Conservation (phyloP, 2,329 filamentous ascomycete genomes). For the Arthrobotrys iridis region DNA sequence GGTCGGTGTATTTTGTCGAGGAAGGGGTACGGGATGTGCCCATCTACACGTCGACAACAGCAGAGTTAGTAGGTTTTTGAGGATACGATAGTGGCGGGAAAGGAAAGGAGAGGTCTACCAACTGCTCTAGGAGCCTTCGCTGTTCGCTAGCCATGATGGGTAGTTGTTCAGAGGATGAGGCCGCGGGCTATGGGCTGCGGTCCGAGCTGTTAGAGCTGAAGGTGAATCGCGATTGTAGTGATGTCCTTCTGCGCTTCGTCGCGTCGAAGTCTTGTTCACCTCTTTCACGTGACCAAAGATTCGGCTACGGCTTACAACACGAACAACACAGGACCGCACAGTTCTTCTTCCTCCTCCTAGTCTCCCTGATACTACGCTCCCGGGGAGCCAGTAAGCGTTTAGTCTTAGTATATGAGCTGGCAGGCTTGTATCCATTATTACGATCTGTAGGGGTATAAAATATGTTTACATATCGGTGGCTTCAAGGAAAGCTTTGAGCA, state of each 20-base stretch:
- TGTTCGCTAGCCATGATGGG: slow-evolving; percentile 70
- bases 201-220: background rate
- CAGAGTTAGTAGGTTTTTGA: background rate
- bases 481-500: too few relatives aligned
- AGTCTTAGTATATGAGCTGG: too few relatives aligned
- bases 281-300: background rate
- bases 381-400: too few relatives aligned
- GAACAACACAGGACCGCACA: background rate
- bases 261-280: slow-evolving; percentile 8
- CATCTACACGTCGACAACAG: too few relatives aligned
- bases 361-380: too few relatives aligned
- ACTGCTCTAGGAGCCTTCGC: slow-evolving; percentile 97
- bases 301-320: background rate
- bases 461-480: too few relatives aligned
- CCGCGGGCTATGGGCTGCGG: background rate
- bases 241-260: background rate
- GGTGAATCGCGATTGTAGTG: background rate
- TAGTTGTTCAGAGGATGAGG: background rate
- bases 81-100: background rate
- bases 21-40: slow-evolving; percentile 73
- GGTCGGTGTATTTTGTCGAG: slow-evolving; percentile 81
- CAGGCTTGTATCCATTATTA: too few relatives aligned
- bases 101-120: slow-evolving; percentile 62
- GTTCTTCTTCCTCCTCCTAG: too few relatives aligned
- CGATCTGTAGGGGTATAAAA: too few relatives aligned